A percentile compares a stretch with the other conserved stretches of the same genome.
Conservation (phyloP, 306 rosid species). For the Lathyrus aphaca region DNA sequence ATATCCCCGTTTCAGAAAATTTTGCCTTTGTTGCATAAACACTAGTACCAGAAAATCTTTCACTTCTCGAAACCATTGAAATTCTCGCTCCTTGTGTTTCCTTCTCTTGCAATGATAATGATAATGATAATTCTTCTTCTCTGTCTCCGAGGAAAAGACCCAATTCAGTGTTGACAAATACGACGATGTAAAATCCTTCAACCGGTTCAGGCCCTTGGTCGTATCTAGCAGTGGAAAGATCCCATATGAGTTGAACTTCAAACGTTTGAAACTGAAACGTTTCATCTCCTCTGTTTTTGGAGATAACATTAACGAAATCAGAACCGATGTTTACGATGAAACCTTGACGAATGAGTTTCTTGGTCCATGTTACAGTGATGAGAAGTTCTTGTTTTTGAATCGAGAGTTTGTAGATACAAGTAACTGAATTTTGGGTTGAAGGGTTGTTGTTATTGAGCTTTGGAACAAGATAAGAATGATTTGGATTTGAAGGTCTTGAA, state of each 20-base stretch:
- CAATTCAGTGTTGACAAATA: constrained; percentile 59
- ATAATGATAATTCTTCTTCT: constrained; percentile 32
- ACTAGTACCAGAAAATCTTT: constrained; percentile 48
- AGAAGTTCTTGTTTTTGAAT: constrained; percentile 46
- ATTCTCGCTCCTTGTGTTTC: constrained; percentile 19
- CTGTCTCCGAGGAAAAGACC: constrained; percentile 64
- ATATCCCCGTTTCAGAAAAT: constrained; percentile 54
- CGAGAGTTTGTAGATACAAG: constrained; percentile 59
- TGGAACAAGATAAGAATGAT: constrained; percentile 52
- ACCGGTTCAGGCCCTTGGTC: constrained; percentile 70
- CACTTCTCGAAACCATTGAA: constrained; percentile 62
- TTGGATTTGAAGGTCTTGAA: constrained; percentile 72
- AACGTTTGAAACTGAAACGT: constrained; percentile 35
- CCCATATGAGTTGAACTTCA: constrained; percentile 62
- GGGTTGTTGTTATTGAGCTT: constrained; percentile 41
- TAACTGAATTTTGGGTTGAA: constrained; percentile 56
- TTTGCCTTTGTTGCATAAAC: constrained; percentile 66
- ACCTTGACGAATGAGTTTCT: constrained; percentile 51
- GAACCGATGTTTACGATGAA: constrained; percentile 42
- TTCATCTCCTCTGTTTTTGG: constrained; percentile 50
- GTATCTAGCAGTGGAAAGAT: constrained; percentile 62
- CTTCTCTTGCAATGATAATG: constrained; percentile 4
- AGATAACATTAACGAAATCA: not conserved
- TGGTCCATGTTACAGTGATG: constrained; percentile 59
- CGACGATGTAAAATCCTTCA: constrained; percentile 54